Evolutionary conservation across 768 basidiomycete genomes (phyloP), one percentile per base, ranked within the genome.

Genomic region (Pleurotus djamor): DNA sequence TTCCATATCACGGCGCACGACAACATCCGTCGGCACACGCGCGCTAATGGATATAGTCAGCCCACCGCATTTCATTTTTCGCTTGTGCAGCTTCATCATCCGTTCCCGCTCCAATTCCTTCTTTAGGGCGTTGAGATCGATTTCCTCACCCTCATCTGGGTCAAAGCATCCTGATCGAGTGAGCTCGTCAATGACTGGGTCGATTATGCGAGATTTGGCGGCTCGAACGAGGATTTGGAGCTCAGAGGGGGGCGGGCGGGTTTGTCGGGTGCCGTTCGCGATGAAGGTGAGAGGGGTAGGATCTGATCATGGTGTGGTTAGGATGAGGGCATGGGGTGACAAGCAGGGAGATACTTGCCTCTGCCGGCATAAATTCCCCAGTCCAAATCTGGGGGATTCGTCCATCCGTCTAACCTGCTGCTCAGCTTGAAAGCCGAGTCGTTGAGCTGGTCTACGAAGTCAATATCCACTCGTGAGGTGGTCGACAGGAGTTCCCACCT

Each of bases 201-300:
- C 81, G 56, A 91, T 64, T 12, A 89, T 80, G 12, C 74, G 69
- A 33, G 71, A 71, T 43, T 82, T 76, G 0, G 83, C 80, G 16
- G 74, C 70, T 66, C 80, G 80, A 58, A 90, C 85, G 64, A 87
- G 73, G 52, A 73, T 71, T 68, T 88, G 87, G 2, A 87, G 81
- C 37, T 79, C 70, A 17, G 85, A 36, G 32, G 81, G 78, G 0
- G 74, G 73, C 0, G 79, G 75, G 13, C 68, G 74, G 71, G 9
- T 69, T 67, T 72, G 66, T 52, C 74, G 74, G 0, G 73, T 63
- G 14, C 70, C 67, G 16, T 74, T 63, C 21, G 81, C 77, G 56
- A 89, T 75, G 8, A 73, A 68, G 21, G 77, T 78, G 12, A 91
- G 74, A 7, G 83, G 78, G 4, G 74, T 70, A 1, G 86, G 77